Conservation (phyloP, 2,329 filamentous ascomycete genomes). For the Verticillium longisporum region DNA sequence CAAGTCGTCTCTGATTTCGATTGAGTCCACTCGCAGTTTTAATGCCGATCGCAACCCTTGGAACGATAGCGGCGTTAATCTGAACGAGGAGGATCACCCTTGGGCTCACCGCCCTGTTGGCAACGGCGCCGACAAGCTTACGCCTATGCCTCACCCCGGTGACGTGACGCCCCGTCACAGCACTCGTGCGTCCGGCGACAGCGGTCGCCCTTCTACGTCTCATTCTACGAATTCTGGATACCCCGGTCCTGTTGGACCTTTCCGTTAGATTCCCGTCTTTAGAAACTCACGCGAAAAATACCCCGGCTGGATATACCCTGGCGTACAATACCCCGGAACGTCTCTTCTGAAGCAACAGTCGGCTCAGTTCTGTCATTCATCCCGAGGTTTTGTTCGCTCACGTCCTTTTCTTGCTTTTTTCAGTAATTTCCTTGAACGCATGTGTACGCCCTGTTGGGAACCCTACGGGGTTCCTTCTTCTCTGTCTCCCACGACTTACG, state of each 20-base stretch:
- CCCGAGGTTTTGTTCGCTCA: constrained; percentile 20
- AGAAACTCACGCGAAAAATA: constrained; percentile 48
- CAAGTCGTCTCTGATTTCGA: constrained; percentile 91
- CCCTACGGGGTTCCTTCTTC: constrained; percentile 8
- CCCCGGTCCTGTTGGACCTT: constrained; percentile 85
- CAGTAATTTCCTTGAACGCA: constrained; percentile 15
- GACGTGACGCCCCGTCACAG: constrained; percentile 80
- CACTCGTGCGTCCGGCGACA: constrained; percentile 79
- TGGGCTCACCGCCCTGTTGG: constrained; percentile 57
- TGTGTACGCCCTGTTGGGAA: background rate
- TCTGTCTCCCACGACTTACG: constrained; percentile 14
- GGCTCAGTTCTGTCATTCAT: constrained; percentile 28
- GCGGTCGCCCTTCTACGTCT: constrained; percentile 86
- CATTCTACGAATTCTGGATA: constrained; percentile 95
- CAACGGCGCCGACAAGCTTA: constrained; percentile 56
- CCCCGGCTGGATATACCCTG: constrained; percentile 61
- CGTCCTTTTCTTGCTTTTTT: constrained; percentile 18
- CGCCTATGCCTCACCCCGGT: constrained; percentile 59
- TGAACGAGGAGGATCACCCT: constrained; percentile 76
- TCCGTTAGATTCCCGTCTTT: constrained; percentile 61
- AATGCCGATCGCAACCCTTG: constrained; percentile 91
- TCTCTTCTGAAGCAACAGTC: constrained; percentile 39
- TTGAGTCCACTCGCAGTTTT: constrained; percentile 88
- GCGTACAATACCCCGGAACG: constrained; percentile 50
- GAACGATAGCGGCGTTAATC: constrained; percentile 96